Evolutionary conservation across 2,329 filamentous ascomycete genomes (phyloP).

Genomic region (Pleomassaria siparia): DNA sequence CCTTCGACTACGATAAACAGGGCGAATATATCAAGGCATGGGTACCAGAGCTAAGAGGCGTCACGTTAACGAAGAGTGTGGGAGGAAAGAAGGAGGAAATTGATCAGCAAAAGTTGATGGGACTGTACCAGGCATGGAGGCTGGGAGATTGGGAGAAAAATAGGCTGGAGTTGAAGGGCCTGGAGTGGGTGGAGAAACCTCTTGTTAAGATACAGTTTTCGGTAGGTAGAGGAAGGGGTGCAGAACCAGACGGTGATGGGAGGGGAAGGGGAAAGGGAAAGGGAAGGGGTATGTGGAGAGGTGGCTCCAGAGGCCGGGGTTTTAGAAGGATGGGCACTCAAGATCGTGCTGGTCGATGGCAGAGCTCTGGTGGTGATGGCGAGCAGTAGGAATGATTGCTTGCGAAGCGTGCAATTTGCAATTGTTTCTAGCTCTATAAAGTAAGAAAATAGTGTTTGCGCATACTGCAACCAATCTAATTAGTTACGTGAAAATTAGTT

Average conservation of each 20-base stretch:
- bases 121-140: slow-evolving; percentile 72
- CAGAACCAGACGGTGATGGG: slow-evolving; percentile 18
- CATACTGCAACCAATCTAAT: too few species aligned
- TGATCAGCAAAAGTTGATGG: slow-evolving; percentile 47
- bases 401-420: not conserved
- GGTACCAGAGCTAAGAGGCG: slow-evolving; percentile 65
- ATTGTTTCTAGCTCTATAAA: too few species aligned
- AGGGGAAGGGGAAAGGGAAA: slow-evolving; percentile 16
- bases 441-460: too few species aligned
- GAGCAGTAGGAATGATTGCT: not conserved
- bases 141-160: slow-evolving; percentile 61
- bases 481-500: too few species aligned
- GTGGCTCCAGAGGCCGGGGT: slow-evolving; percentile 11
- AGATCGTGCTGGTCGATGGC: slow-evolving; percentile 10
- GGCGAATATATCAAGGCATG: slow-evolving; percentile 72
- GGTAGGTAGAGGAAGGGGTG: slow-evolving; percentile 33
- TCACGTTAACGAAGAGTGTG: slow-evolving; percentile 42
- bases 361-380: not conserved
- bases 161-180: slow-evolving; percentile 56
- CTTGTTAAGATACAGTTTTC: slow-evolving; percentile 39
- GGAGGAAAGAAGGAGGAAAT: slow-evolving; percentile 29
- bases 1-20: slow-evolving; percentile 71
- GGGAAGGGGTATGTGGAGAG: slow-evolving; percentile 19
- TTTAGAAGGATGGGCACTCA: slow-evolving; percentile 12
- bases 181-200: slow-evolving; percentile 68